phyloP scores from a whole-genome alignment of 1,284 basidiomycete species.

The Marasmius fiardii region DNA sequence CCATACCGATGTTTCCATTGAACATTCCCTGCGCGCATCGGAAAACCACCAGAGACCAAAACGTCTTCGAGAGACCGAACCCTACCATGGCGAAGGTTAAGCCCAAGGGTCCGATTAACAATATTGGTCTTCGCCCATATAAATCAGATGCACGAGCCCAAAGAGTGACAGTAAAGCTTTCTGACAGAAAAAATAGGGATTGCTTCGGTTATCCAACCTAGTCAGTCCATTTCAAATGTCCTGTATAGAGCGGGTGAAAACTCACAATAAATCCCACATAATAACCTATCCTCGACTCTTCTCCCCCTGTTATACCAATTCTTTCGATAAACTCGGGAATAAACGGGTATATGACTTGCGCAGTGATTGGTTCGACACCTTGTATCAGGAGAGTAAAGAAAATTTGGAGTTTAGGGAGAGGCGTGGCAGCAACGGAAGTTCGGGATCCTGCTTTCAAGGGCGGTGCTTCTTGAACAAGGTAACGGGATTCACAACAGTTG shows the following conservation, averaged over 20 bases:
- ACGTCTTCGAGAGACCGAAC: slow-evolving; percentile 41
- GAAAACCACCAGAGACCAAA: slow-evolving; percentile 35
- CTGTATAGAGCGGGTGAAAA: slow-evolving; percentile 4
- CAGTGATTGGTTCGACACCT: slow-evolving; percentile 48
- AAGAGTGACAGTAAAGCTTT: slow-evolving; percentile 35
- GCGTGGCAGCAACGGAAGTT: neutral
- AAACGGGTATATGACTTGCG: slow-evolving; percentile 52
- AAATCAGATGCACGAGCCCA: slow-evolving; percentile 43
- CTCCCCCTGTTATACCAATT: slow-evolving; percentile 46
- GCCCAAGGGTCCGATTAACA: slow-evolving; percentile 41
- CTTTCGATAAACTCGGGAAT: slow-evolving; percentile 39
- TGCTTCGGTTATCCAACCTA: slow-evolving; percentile 25
- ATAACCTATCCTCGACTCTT: slow-evolving; percentile 48
- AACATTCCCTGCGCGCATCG: slow-evolving; percentile 41
- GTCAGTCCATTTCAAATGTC: slow-evolving; percentile 2
- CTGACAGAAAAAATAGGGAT: slow-evolving; percentile 40
- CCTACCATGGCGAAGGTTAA: slow-evolving; percentile 36
- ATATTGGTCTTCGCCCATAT: slow-evolving; percentile 39
- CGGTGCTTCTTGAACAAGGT: too few species aligned
- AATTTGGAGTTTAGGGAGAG: slow-evolving; percentile 29
- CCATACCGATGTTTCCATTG: slow-evolving; percentile 42
- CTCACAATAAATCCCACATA: slow-evolving; percentile 56
- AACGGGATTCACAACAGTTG: too few species aligned
- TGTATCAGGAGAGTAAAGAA: slow-evolving; percentile 34
- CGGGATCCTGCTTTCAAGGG: too few species aligned